These are phyloP conservation scores for Tuber microsphaerosporum DNA, from an alignment of 495 filamentous ascomycete genomes.

Conservation along the genomic window DNA sequence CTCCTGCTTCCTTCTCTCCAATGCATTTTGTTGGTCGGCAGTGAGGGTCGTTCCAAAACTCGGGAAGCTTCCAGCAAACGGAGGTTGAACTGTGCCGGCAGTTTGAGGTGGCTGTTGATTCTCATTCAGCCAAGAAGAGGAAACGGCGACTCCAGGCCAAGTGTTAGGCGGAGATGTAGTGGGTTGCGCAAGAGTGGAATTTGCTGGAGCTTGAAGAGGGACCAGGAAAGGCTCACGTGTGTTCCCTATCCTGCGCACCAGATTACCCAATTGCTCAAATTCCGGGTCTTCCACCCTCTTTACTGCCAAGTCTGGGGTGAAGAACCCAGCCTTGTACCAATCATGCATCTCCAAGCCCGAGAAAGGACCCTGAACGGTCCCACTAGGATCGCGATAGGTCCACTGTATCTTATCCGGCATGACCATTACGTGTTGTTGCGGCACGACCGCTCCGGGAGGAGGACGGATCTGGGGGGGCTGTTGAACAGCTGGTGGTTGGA, in stretches of 20 bases:
- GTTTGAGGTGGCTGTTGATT: constrained; percentile 37
- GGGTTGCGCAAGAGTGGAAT: constrained; percentile 46
- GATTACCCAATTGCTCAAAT: constrained; percentile 90
- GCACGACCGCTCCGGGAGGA: constrained; percentile 31
- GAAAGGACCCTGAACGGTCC: constrained; percentile 85
- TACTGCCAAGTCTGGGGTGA: constrained; percentile 85
- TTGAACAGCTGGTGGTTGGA: constrained; percentile 21
- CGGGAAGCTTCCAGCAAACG: constrained; percentile 90
- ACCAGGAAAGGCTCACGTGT: constrained; percentile 95
- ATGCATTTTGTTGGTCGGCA: constrained; percentile 92
- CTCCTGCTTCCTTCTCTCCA: constrained; percentile 93
- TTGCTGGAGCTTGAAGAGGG: constrained; percentile 63
- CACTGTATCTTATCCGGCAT: constrained; percentile 99
- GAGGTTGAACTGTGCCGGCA: constrained; percentile 69
- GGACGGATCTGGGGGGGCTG: constrained; percentile 38
- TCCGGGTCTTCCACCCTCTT: constrained; percentile 88
- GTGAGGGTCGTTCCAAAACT: constrained; percentile 97
- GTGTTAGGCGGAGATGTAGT: constrained; percentile 44
- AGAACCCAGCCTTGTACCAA: constrained; percentile 98
- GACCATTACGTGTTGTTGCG: constrained; percentile 75
- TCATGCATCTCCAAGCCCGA: constrained; percentile 98
- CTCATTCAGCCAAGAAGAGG: constrained; percentile 44
- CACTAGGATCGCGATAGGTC: constrained; percentile 94
- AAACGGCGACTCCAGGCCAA: constrained; percentile 38
- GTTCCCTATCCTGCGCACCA: constrained; percentile 94